These are phyloP conservation scores for Chrysoporthe austroafricana DNA, from an alignment of 2,329 filamentous ascomycete genomes.

Conservation along the genomic window DNA sequence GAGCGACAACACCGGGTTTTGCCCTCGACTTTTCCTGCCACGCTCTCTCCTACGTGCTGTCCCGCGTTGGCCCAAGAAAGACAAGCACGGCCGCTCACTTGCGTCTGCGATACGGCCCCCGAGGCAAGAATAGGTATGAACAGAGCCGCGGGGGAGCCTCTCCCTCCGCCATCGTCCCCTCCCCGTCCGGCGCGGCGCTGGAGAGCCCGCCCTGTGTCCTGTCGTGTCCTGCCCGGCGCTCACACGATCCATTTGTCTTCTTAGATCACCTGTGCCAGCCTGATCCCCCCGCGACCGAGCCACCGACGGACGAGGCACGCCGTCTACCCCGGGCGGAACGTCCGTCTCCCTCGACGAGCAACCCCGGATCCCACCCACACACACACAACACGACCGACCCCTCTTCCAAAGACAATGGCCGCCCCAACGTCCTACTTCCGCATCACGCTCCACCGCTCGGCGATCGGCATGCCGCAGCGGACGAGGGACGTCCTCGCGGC, in stretches of 20 bases:
- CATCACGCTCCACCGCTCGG: slow-evolving; percentile 86
- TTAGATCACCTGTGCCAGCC: not conserved
- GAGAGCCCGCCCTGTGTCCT: not conserved
- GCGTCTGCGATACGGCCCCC: too few relatives aligned
- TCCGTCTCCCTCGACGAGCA: too few relatives aligned
- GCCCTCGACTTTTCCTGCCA: too few relatives aligned
- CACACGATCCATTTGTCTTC: not conserved
- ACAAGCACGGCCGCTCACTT: too few relatives aligned
- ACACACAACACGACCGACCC: slow-evolving; percentile 10
- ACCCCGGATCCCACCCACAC: not conserved
- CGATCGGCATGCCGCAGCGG: slow-evolving; percentile 83
- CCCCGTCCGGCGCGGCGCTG: too few relatives aligned
- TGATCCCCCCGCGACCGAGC: not conserved
- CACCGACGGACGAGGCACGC: not conserved
- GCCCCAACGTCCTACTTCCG: slow-evolving; percentile 77
- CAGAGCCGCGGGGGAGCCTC: not conserved
- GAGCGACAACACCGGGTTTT: too few relatives aligned
- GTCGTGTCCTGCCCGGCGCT: not conserved
- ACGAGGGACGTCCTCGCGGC: slow-evolving; percentile 81
- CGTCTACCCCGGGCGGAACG: not conserved
- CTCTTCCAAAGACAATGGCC: slow-evolving; percentile 8
- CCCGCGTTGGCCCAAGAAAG: too few relatives aligned
- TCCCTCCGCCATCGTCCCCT: too few relatives aligned
- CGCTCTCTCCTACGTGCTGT: too few relatives aligned
- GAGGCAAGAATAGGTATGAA: too few relatives aligned